Percentiles rank a stretch among this genome's conserved stretches.
Conservation (phyloP, 179 eudicot species). For the Beta lomatogona region DNA sequence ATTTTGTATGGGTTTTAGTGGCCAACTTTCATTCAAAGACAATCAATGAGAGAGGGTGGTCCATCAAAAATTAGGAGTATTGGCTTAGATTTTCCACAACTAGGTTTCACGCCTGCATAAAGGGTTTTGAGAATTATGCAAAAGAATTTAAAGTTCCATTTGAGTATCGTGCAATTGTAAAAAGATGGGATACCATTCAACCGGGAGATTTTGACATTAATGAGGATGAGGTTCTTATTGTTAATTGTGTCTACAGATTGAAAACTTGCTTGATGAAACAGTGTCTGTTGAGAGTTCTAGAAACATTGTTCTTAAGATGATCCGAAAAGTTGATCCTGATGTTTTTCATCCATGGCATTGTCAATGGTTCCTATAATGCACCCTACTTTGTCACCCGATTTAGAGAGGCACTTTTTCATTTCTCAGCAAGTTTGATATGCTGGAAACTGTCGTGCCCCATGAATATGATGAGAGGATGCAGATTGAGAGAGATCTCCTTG, state of each 20-base stretch:
- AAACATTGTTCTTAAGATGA: constrained; percentile 45
- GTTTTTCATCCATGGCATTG: constrained; percentile 58
- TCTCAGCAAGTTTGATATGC: constrained; percentile 69
- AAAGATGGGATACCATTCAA: constrained; percentile 60
- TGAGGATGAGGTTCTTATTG: constrained; percentile 52
- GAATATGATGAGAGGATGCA: constrained; percentile 50
- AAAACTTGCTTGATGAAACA: constrained; percentile 66
- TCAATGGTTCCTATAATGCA: constrained; percentile 59
- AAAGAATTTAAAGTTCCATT: constrained; percentile 54
- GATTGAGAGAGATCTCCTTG: constrained; percentile 60
- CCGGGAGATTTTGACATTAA: constrained; percentile 59
- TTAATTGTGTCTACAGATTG: constrained; percentile 52
- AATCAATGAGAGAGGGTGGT: constrained; percentile 47
- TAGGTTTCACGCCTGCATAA: constrained; percentile 59
- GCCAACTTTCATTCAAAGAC: constrained; percentile 62
- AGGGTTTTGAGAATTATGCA: constrained; percentile 52
- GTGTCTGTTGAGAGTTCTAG: constrained; percentile 49
- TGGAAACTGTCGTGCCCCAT: constrained; percentile 60
- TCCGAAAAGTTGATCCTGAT: constrained; percentile 57
- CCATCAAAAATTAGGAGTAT: constrained; percentile 63
- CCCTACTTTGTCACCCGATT: constrained; percentile 69
- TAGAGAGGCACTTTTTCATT: constrained; percentile 71
- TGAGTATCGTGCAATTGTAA: constrained; percentile 58
- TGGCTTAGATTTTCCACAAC: constrained; percentile 71
- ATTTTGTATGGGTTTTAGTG: constrained; percentile 68